Evolutionary conservation across 768 basidiomycete genomes (phyloP), one percentile per base, ranked within the genome.

Genomic region (Hydnomerulius pinastri): DNA sequence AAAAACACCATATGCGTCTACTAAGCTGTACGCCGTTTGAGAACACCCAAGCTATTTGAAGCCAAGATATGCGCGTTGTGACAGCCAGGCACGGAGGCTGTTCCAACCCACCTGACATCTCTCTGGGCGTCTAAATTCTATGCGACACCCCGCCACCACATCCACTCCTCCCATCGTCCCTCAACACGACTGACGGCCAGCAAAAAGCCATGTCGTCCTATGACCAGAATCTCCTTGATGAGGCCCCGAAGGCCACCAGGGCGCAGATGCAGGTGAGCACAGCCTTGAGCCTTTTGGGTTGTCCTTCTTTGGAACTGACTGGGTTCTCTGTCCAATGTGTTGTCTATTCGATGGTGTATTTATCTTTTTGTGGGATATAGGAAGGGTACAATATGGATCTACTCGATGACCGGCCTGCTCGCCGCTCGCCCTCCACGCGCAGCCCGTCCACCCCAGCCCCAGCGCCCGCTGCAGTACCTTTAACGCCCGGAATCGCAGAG

Each of bases 311-410:
- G 24, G 24, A 11, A 12, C 21, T 28, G 28, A 48, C 28, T 21
- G 25, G 39, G 23, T 20, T 29, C 17, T 17, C 13, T 4, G 23
- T 41, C 4, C 9, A n/a, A 11, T 37, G 9, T 20, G 8, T 23
- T 13, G 20, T 23, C 12, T 17, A n/a, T 24, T 15, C 10, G 30
- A 25, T n/a, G n/a, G n/a, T n/a, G n/a, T n/a, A n/a, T 44, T 11
- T 20, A 35, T 35, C 18, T 20, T 13, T 28, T 24, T 13, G 18
- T 44, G 35, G 9, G 18, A 20, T 50, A 36, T 55, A 83, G 81
- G 75, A 76, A 68, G 80, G 82, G 2, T 83, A 83, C 65, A 76
- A 76, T 46, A 71, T 79, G 48, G 75, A 78, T 57, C 59, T 82
- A 15, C 65, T 77, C 30, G 58, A 69, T 13, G 56, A 60, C 28